Percentiles rank a stretch among this genome's conserved stretches.
phyloP scores from a whole-genome alignment of 495 filamentous ascomycete species.

The Tuber magnatum region DNA sequence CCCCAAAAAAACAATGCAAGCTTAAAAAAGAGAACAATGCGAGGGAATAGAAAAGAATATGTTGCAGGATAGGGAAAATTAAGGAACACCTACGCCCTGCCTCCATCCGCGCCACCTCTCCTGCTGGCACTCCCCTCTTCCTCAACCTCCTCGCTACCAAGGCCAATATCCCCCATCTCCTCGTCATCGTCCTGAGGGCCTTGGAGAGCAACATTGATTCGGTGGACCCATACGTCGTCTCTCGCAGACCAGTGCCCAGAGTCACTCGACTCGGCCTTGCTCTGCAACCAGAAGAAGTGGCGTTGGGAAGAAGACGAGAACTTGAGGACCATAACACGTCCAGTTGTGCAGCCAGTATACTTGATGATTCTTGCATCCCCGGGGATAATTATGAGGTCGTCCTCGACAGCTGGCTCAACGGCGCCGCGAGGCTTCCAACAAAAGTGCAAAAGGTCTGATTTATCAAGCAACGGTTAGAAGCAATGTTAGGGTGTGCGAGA shows the following conservation, averaged over 20 bases:
- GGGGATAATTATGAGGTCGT: conserved; percentile 88
- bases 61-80: conserved; percentile 35
- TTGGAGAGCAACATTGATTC: conserved; percentile 74
- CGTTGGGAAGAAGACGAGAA: conserved; percentile 88
- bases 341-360: conserved; percentile 70
- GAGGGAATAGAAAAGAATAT: conserved; percentile 27
- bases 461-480: conserved; percentile 13
- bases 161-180: conserved; percentile 77
- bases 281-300: conserved; percentile 94
- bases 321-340: conserved; percentile 86
- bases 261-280: conserved; percentile 69
- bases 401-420: conserved; percentile 55
- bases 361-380: conserved; percentile 75
- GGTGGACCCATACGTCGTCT: conserved; percentile 51
- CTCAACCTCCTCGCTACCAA: conserved; percentile 81
- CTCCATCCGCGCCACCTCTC: conserved; percentile 91
- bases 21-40: conserved; percentile 38
- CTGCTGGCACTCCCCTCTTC: conserved; percentile 80
- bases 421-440: conserved; percentile 64
- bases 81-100: conserved; percentile 92
- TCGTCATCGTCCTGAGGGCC: conserved; percentile 80
- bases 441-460: conserved; percentile 79
- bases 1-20: conserved; percentile 32
- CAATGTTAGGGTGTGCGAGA: neutral
- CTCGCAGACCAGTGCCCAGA: conserved; percentile 56